Percentiles rank a stretch among this genome's conserved stretches.
These are phyloP conservation scores for Exophiala aquamarina DNA, from an alignment of 2,329 filamentous ascomycete species.

Conservation along the genomic window DNA sequence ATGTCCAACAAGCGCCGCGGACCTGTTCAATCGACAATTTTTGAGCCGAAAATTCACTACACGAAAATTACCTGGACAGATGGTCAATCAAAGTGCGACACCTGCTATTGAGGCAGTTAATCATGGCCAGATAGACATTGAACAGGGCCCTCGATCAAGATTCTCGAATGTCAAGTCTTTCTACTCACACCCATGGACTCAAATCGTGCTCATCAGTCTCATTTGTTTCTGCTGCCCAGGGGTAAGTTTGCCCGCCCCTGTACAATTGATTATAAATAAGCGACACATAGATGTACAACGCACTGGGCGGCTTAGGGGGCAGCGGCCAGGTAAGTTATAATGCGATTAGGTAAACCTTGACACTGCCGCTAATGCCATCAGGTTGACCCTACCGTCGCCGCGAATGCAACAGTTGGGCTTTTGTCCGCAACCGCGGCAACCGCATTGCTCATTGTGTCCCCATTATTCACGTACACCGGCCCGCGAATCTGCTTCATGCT, in stretches of 20 bases:
- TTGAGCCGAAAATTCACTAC: too few species aligned
- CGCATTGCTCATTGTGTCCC: slow-evolving; percentile 61
- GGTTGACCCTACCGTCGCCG: slow-evolving; percentile 34
- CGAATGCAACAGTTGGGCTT: slow-evolving; percentile 17
- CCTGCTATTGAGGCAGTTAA: slow-evolving; percentile 2
- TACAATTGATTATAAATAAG: not conserved
- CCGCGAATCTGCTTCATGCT: slow-evolving; percentile 44
- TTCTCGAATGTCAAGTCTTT: slow-evolving; percentile 21
- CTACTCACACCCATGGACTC: slow-evolving; percentile 48
- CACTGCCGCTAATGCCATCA: too few species aligned
- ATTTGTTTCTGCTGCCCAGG: slow-evolving; percentile 52
- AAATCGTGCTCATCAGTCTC: slow-evolving; percentile 50
- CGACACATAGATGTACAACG: slow-evolving; percentile 60
- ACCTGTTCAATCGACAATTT: too few species aligned
- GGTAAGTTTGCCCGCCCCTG: slow-evolving; percentile 32
- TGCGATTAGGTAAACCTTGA: too few species aligned
- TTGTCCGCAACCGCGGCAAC: slow-evolving; percentile 68
- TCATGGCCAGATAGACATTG: slow-evolving; percentile 1
- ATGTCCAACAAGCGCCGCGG: too few species aligned
- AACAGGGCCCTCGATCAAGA: slow-evolving; percentile 2
- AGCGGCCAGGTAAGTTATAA: slow-evolving; percentile 56
- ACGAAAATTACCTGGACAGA: not conserved
- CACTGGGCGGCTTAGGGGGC: slow-evolving; percentile 60
- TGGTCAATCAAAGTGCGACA: slow-evolving; percentile 3
- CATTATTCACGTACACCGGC: slow-evolving; percentile 39